A percentile compares a stretch with the other conserved stretches of the same genome.
Evolutionary conservation across 2,329 filamentous ascomycete species (phyloP).

Genomic region (Xylariaceae sp.): DNA sequence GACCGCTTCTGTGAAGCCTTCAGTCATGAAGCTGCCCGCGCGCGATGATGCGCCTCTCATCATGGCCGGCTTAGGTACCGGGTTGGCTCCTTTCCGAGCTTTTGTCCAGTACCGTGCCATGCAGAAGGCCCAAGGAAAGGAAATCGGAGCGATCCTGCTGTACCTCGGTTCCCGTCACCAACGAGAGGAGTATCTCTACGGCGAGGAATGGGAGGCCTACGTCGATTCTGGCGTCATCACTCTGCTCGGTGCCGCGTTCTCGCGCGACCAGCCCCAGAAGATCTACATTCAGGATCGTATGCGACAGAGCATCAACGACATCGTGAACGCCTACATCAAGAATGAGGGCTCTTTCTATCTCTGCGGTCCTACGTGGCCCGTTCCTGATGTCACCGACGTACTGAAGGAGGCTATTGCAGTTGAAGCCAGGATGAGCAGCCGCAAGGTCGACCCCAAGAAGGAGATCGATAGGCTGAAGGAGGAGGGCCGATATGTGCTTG

Average conservation of each 20-base stretch:
- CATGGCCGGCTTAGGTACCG: slow-evolving; percentile 98
- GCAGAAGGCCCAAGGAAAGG: slow-evolving; percentile 95
- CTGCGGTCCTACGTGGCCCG: slow-evolving; percentile 96
- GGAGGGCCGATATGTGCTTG: slow-evolving; percentile 85
- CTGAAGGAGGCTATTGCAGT: slow-evolving; percentile 83
- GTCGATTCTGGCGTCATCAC: slow-evolving; percentile 93
- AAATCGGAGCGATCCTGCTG: slow-evolving; percentile 85
- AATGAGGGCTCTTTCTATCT: slow-evolving; percentile 94
- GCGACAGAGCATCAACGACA: slow-evolving; percentile 77
- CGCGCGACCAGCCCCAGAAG: slow-evolving; percentile 93
- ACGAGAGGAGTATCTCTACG: slow-evolving; percentile 97
- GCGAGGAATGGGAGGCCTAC: slow-evolving; percentile 99
- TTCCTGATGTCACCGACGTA: slow-evolving; percentile 92
- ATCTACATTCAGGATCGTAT: slow-evolving; percentile 99
- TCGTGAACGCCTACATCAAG: slow-evolving; percentile 78
- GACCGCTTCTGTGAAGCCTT: slow-evolving; percentile 93
- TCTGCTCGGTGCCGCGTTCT: slow-evolving; percentile 87
- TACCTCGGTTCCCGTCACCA: slow-evolving; percentile 98
- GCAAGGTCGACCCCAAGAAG: slow-evolving; percentile 79
- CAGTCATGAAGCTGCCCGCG: slow-evolving; percentile 95
- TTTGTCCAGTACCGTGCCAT: slow-evolving; percentile 97
- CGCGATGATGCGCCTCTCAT: slow-evolving; percentile 88
- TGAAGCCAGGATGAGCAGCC: slow-evolving; percentile 63
- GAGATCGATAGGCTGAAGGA: slow-evolving; percentile 99
- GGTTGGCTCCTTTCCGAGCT: slow-evolving; percentile 96